phyloP scores from a whole-genome alignment of 371 early-diverging fungal genomes.

The Chytridiales sp. region DNA sequence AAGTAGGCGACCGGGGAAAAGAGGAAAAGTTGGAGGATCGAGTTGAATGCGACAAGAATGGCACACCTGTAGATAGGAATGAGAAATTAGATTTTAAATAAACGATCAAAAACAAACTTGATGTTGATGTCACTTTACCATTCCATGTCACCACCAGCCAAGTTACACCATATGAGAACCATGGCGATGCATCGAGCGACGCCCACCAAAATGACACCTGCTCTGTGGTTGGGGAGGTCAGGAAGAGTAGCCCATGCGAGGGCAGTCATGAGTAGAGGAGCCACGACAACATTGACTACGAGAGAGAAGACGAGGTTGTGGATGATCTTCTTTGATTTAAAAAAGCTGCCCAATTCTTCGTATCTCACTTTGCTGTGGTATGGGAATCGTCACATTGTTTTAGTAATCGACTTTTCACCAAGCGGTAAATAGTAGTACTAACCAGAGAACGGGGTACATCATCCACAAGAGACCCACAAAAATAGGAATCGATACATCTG shows the following conservation, averaged over 20 bases:
- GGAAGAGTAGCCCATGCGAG: slow-evolving; percentile 72
- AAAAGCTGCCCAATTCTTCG: slow-evolving; percentile 48
- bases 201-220: slow-evolving; percentile 74
- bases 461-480: slow-evolving; percentile 64
- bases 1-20: slow-evolving; percentile 64
- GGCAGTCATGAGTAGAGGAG: slow-evolving; percentile 68
- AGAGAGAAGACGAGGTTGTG: slow-evolving; percentile 48
- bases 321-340: neutral
- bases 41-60: slow-evolving; percentile 65
- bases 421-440: neutral
- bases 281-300: slow-evolving; percentile 66
- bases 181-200: slow-evolving; percentile 76
- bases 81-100: too few species aligned
- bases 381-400: neutral
- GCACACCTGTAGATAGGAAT: too few species aligned
- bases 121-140: too few species aligned
- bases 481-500: slow-evolving; percentile 69
- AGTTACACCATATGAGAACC: slow-evolving; percentile 75
- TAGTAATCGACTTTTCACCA: neutral
- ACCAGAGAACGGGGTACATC: slow-evolving; percentile 76
- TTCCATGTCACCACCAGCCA: slow-evolving; percentile 65
- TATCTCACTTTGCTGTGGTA: slow-evolving; percentile 55
- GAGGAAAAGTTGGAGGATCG: slow-evolving; percentile 65
- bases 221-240: slow-evolving; percentile 67
- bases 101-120: too few species aligned